Evolutionary conservation across 306 rosid species (phyloP), one percentile per base, ranked within the genome.

Genomic region (Vachellia collinsii): DNA sequence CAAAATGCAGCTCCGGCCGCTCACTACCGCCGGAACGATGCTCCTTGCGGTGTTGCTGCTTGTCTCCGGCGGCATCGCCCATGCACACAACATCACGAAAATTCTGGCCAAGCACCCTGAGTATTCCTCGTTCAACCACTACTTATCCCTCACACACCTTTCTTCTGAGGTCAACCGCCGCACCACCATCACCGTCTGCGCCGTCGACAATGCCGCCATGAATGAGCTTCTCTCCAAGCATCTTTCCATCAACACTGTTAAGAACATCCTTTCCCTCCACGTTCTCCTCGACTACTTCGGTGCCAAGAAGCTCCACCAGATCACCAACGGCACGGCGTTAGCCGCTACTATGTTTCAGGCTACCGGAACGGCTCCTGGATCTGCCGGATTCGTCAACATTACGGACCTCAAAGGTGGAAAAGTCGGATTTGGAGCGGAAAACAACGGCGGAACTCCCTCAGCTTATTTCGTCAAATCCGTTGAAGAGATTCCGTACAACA

Each of bases 301-400:
- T 16, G 94, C 99, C 79, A 94, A 90, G 77, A 94, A 94, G 86
- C 97, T 94, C 84, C 99, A 93, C 91, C 97, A 94, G 86, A 93
- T 94, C 92, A 88, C 95, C 34, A 88, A 94, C 85, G 97, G 99
- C 72, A 91, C 97, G 6, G 94, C 97, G 23, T 81, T 93, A 3
- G 91, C 91, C 16, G 94, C 99, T 72, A 94, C 97, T n/a, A 75
- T 94, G 92, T 94, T 83, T 73, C 99, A 94, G 64, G 89, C 97
- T 79, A 86, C 93, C 54, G 99, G 97, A 37, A 11, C 94, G 4
- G 97, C 99, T 8, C 91, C 92, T 0, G 99, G 95, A 0, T 76
- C 95, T 22, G 0, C 97, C 4, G 99, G 99, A 3, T 89, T 91
- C 81, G 91, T 94, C 56, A 94, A 94, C 89, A 93, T 94, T 61